Evolutionary conservation across 179 eudicot genomes (phyloP).

Genomic region (Dionaea muscipula): DNA sequence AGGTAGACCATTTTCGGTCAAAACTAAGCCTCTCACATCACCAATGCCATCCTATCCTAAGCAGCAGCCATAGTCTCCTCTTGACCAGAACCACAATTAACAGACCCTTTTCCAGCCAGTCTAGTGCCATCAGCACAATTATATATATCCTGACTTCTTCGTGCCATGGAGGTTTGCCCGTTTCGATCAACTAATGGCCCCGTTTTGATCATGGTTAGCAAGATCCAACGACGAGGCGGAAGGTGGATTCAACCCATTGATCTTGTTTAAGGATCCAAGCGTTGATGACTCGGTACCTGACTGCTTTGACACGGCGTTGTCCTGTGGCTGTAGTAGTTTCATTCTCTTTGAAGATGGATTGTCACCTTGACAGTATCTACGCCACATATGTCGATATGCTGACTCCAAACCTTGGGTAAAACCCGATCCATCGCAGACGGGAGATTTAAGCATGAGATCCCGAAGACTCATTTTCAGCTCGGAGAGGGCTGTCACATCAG

Average conservation of each 20-base stretch:
- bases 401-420: constrained; percentile 61
- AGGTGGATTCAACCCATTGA: constrained; percentile 36
- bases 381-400: constrained; percentile 69
- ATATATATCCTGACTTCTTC: background rate
- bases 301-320: constrained; percentile 18
- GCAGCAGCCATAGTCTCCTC: no score
- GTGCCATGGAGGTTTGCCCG: background rate
- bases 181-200: background rate
- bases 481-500: constrained; percentile 60
- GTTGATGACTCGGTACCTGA: constrained; percentile 23
- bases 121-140: background rate
- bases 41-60: no score
- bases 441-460: constrained; percentile 75
- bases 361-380: constrained; percentile 64
- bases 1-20: background rate
- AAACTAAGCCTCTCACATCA: no score
- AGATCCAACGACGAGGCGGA: constrained; percentile 19
- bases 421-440: constrained; percentile 72
- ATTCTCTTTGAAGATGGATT: constrained; percentile 57
- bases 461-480: constrained; percentile 65
- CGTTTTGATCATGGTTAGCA: background rate
- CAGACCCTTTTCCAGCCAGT: background rate
- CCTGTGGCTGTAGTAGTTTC: constrained; percentile 37
- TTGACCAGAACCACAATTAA: no score
- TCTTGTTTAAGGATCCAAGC: constrained; percentile 20